These are phyloP conservation scores for Dovyalis caffra DNA, from an alignment of 345 rosid species.

Conservation along the genomic window DNA sequence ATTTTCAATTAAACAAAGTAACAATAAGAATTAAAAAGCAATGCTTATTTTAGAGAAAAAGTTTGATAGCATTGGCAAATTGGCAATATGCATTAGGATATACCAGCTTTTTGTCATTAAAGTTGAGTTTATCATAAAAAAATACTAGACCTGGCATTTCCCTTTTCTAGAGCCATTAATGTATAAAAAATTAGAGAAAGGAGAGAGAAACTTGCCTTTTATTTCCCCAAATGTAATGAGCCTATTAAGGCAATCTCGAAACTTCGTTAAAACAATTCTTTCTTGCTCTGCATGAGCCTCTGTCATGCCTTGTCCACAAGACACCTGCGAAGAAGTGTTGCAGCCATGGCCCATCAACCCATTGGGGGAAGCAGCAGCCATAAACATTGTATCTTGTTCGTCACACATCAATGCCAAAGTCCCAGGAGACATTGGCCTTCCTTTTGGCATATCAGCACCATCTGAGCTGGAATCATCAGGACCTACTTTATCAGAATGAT, in stretches of 20 bases:
- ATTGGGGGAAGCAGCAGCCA: constrained; percentile 64
- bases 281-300: constrained; percentile 82
- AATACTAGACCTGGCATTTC: constrained; percentile 1
- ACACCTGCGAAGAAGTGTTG: constrained; percentile 47
- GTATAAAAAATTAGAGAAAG: neutral
- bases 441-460: constrained; percentile 57
- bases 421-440: constrained; percentile 92
- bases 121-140: neutral
- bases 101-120: neutral
- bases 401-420: constrained; percentile 99
- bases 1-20: neutral
- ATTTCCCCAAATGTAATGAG: constrained; percentile 84
- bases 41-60: neutral
- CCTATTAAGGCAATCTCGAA: constrained; percentile 83
- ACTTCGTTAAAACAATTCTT: constrained; percentile 62
- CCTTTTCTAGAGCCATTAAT: neutral
- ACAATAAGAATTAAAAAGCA: neutral
- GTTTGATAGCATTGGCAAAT: neutral
- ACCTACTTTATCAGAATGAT: constrained; percentile 50
- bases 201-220: constrained; percentile 57
- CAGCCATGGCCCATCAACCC: constrained; percentile 50
- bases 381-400: constrained; percentile 83
- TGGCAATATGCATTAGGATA: neutral
- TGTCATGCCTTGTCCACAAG: constrained; percentile 54
- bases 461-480: constrained; percentile 50